Evolutionary conservation across 345 rosid species (phyloP), one percentile per base, ranked within the genome.

Genomic region (Eucalyptus sp.): DNA sequence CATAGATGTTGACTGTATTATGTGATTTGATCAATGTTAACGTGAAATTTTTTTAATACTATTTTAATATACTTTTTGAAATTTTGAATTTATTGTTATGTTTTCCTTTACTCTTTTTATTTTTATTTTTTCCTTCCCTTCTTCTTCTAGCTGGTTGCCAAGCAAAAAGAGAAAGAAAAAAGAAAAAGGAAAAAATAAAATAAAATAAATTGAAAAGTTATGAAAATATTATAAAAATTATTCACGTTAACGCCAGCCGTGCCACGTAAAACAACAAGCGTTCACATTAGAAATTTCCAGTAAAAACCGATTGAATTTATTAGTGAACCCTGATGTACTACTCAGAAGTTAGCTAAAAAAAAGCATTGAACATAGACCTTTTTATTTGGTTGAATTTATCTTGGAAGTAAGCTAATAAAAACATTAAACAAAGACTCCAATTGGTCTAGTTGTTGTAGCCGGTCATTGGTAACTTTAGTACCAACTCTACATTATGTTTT

Each of bases 211-310:
- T 52, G 58, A 52, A 52, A 52, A 52, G 5, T 52, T 3, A 18
- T 52, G 58, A 52, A 52, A 18, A 1, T 52, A 52, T 52, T 52
- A 52, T 52, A 52, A 18, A 52, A 52, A 52, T 7, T 1, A 1
- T 52, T 0, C 0, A 52, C 0, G 0, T 52, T 52, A 52, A 0
- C 0, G 10, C 18, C 2, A 7, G 0, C 5, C 5, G 1, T 20
- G 58, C 3, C 25, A 52, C 7, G 25, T 4, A 37, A 37, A 4
- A 37, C 4, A 37, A 37, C 41, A 4, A 3, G 41, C 4, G 4
- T 37, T 4, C 41, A 37, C 41, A 4, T 37, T 37, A 37, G 4
- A 4, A 37, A 37, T 37, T 37, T 37, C 41, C 41, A 37, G 41
- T 4, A 37, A 37, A 37, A 37, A 37, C 4, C 4, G 41, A 4